Base-by-base conservation (phyloP, 129 eudicot genomes). In the Ambrosia artemisiifolia region DNA sequence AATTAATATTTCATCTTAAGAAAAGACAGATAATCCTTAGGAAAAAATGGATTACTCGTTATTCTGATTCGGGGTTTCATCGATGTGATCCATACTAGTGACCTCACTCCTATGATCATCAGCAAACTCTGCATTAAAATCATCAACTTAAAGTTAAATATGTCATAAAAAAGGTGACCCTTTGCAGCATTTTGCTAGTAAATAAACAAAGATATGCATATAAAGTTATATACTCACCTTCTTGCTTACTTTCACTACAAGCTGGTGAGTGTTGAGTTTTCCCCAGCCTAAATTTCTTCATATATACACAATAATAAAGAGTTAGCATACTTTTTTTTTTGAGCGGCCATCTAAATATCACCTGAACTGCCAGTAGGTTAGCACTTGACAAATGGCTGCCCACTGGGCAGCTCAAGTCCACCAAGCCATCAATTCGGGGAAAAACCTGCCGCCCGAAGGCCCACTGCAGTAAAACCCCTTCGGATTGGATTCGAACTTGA, bases 261-360 rank as follows among this genome's bases (percentile, higher is more conserved):
- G 48, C 79, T 10, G 88, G 82, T 24, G 88, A 81, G 16, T 78
- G 91, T 19, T 86, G 96, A 80, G 73, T 82, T 79, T 84, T 90
- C 6, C 96, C 97, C 61, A 90, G 75, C 71, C 99, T 91, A 72
- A 86, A 90, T 85, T 95, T 95, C 99, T 95, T 91, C 86, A 87
- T 54, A 34, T 76, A 66, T 49, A 38, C 11, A 70, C 49, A 77
- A 49, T 10, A 56, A 3, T 6, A 70, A 4, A 12, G 30, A 24
- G 1, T 24, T 24, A 24, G 28, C 28, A 1, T 24, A 24, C 28
- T n/a, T n/a, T n/a, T n/a, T n/a, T n/a, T n/a, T n/a, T n/a, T n/a
- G n/a, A n/a, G n/a, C n/a, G n/a, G n/a, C n/a, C n/a, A n/a, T n/a
- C n/a, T n/a, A n/a, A n/a, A n/a, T n/a, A n/a, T n/a, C n/a, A n/a